Conservation (phyloP, 2,329 filamentous ascomycete species). For the Sarocladium kiliense region DNA sequence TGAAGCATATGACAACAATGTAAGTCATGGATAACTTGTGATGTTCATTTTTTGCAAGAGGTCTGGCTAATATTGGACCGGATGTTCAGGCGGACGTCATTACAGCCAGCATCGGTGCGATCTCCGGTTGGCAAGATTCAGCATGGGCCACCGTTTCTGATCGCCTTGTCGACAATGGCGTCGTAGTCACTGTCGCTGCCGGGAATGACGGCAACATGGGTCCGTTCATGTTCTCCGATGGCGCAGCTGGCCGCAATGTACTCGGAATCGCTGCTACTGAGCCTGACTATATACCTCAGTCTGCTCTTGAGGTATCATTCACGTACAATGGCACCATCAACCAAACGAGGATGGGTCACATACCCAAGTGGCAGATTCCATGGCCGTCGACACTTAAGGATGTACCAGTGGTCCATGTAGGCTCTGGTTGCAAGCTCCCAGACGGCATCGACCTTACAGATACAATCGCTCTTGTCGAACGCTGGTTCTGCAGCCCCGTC, state of each 20-base stretch:
- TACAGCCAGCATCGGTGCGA: neutral
- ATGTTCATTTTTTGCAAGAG: too few relatives aligned
- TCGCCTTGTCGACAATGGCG: conserved; percentile 28
- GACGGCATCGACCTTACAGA: conserved; percentile 31
- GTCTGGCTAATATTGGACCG: too few relatives aligned
- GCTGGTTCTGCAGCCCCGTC: conserved; percentile 25
- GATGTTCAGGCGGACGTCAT: conserved; percentile 5
- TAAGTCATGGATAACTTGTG: too few relatives aligned
- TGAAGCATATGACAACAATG: neutral
- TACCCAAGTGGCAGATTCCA: conserved; percentile 22
- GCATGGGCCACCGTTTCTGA: conserved; percentile 26
- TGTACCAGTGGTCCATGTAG: neutral
- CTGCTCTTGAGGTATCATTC: conserved; percentile 10
- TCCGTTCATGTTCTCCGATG: conserved; percentile 31
- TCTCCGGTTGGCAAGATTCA: conserved; percentile 16
- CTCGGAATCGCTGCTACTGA: conserved; percentile 35
- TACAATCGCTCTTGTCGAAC: conserved; percentile 35
- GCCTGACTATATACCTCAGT: neutral
- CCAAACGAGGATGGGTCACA: conserved; percentile 11
- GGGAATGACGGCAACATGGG: conserved; percentile 38
- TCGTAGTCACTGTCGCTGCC: conserved; percentile 36
- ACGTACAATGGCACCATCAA: neutral
- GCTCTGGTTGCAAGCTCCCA: neutral
- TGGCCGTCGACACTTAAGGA: neutral
- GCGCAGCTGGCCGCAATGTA: conserved; percentile 34